Evolutionary conservation across 768 basidiomycete species (phyloP).

Genomic region (Mycena chlorophos): DNA sequence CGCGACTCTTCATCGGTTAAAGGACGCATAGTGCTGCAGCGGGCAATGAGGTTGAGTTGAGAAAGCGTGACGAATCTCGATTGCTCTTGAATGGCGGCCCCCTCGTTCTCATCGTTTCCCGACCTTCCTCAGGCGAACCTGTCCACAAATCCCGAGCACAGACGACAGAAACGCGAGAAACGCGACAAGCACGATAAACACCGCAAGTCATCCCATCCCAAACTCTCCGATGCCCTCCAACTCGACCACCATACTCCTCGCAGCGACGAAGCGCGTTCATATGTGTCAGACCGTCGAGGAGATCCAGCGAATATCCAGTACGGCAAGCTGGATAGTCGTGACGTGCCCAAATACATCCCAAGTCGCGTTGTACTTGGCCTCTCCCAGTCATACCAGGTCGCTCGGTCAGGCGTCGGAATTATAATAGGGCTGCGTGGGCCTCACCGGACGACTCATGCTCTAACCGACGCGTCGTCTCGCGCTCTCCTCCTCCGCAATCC

Average conservation of each 20-base stretch:
- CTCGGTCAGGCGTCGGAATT: conserved; percentile 51
- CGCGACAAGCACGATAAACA: conserved; percentile 26
- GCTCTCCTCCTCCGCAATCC: conserved; percentile 55
- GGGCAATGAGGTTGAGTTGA: neutral
- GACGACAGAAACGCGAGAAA: conserved; percentile 31
- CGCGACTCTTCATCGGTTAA: conserved; percentile 97
- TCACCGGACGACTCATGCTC: conserved; percentile 41
- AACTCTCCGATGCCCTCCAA: neutral
- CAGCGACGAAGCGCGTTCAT: no score
- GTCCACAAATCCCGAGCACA: conserved; percentile 27
- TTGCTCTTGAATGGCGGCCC: no score
- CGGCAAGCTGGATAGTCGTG: conserved; percentile 60
- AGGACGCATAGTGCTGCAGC: conserved; percentile 68
- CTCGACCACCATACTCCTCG: conserved; percentile 39
- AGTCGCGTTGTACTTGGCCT: conserved; percentile 69
- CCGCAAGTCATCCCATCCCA: conserved; percentile 22
- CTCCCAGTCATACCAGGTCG: conserved; percentile 45
- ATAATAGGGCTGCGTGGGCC: conserved; percentile 50
- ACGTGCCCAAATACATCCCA: conserved; percentile 63
- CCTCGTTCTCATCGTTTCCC: conserved; percentile 71
- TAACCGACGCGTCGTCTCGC: conserved; percentile 59
- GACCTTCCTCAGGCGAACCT: conserved; percentile 35
- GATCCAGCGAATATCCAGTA: conserved; percentile 67
- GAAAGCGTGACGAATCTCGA: no score
- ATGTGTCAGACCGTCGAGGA: conserved; percentile 66